Conservation (phyloP, 2,329 filamentous ascomycete species). For the Paraphoma chrysanthemicola region DNA sequence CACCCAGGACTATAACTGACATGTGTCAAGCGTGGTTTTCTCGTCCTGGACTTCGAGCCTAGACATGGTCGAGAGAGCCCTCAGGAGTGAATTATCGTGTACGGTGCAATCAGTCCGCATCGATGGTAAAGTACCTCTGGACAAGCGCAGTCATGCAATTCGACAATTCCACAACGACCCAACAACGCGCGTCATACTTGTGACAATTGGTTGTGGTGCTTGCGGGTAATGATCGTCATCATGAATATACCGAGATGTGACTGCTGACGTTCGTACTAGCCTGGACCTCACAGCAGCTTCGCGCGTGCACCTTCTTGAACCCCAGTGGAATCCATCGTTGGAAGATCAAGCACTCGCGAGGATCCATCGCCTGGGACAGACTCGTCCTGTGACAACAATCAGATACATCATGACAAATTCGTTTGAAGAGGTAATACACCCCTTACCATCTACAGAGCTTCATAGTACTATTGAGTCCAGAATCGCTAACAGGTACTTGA, state of each 20-base stretch:
- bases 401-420: conserved; percentile 49
- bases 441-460: not conserved
- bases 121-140: conserved; percentile 56
- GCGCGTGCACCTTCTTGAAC: conserved; percentile 59
- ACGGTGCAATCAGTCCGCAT: conserved; percentile 47
- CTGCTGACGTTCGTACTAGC: not conserved
- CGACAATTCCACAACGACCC: conserved; percentile 51
- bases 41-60: conserved; percentile 60
- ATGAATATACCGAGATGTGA: no score
- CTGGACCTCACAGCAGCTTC: conserved; percentile 56
- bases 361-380: conserved; percentile 31
- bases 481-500: not conserved
- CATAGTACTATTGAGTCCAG: not conserved
- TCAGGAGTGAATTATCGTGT: conserved; percentile 45
- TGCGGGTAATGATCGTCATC: conserved; percentile 51
- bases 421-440: conserved; percentile 38
- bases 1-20: not conserved
- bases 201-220: conserved; percentile 61
- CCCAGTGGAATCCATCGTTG: conserved; percentile 57
- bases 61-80: conserved; percentile 52
- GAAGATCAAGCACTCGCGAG: conserved; percentile 54
- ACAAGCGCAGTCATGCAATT: conserved; percentile 51
- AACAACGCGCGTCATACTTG: conserved; percentile 50
- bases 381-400: conserved; percentile 42
- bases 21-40: conserved; percentile 55